phyloP scores from a whole-genome alignment of 345 rosid species.

The Pelargonium nanum region DNA sequence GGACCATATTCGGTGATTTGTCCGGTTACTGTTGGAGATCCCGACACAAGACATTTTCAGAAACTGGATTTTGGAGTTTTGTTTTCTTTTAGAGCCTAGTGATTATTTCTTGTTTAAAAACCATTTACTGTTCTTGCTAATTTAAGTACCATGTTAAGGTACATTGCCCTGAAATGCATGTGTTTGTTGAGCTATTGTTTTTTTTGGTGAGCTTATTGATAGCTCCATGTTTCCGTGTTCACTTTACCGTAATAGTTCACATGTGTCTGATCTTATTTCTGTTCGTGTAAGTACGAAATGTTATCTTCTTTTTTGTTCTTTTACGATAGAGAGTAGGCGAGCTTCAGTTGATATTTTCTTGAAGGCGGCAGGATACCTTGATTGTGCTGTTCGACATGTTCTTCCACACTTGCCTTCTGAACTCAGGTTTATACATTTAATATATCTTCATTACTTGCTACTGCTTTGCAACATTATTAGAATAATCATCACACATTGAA shows the following conservation, averaged over 20 bases:
- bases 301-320: conserved; percentile 10
- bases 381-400: conserved; percentile 81
- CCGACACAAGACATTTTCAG: background rate
- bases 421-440: conserved; percentile 43
- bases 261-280: conserved; percentile 4
- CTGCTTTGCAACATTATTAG: conserved; percentile 6
- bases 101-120: too few relatives aligned
- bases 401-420: conserved; percentile 76
- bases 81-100: background rate
- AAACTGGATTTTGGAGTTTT: background rate
- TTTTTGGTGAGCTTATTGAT: background rate
- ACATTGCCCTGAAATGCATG: background rate
- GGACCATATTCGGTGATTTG: background rate
- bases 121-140: background rate
- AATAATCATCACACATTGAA: conserved; percentile 4
- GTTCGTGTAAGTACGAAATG: background rate
- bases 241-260: background rate
- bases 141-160: background rate
- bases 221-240: background rate
- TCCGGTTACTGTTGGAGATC: background rate
- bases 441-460: conserved; percentile 3
- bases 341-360: conserved; percentile 82
- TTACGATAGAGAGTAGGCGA: conserved; percentile 63
- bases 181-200: background rate
- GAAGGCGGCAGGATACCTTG: conserved; percentile 95